Conservation (phyloP, 352 stramenopile genomes). For the Phytopythium delawarense region DNA sequence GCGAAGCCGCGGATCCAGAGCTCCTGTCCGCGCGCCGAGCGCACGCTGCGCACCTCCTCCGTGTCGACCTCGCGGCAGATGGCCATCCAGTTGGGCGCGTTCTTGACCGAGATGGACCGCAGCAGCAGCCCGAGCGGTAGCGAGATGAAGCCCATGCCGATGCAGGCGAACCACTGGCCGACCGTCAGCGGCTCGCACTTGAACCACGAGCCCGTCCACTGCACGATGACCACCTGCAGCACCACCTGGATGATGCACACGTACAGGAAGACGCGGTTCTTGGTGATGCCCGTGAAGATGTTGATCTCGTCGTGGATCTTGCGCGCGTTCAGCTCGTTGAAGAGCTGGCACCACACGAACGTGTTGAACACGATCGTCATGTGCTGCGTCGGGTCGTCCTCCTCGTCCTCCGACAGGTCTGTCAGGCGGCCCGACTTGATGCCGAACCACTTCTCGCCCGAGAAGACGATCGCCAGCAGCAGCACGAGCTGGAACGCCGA, state of each 20-base stretch:
- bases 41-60: conserved; percentile 28
- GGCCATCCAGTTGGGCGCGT: conserved; percentile 56
- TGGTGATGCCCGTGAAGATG: conserved; percentile 89
- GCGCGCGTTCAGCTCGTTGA: conserved; percentile 67
- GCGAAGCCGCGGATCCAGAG: conserved; percentile 51
- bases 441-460: conserved; percentile 46
- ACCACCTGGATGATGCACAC: conserved; percentile 89
- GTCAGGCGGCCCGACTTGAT: conserved; percentile 33
- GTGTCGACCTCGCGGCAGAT: conserved; percentile 45
- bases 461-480: conserved; percentile 82
- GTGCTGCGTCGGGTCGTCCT: conserved; percentile 75
- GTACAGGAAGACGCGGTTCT: conserved; percentile 90
- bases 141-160: conserved; percentile 44
- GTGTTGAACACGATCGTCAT: conserved; percentile 97
- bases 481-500: conserved; percentile 88
- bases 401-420: conserved; percentile 40
- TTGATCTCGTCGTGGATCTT: conserved; percentile 94
- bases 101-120: conserved; percentile 49
- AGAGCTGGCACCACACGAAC: conserved; percentile 96
- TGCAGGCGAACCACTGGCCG: conserved; percentile 53
- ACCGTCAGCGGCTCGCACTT: conserved; percentile 40
- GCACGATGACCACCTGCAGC: conserved; percentile 94
- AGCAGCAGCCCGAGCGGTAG: conserved; percentile 49
- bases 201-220: conserved; percentile 85
- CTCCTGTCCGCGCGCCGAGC: conserved; percentile 35